Base-by-base conservation (phyloP, 1,139 yeast species). In the Diutina rugosa region DNA sequence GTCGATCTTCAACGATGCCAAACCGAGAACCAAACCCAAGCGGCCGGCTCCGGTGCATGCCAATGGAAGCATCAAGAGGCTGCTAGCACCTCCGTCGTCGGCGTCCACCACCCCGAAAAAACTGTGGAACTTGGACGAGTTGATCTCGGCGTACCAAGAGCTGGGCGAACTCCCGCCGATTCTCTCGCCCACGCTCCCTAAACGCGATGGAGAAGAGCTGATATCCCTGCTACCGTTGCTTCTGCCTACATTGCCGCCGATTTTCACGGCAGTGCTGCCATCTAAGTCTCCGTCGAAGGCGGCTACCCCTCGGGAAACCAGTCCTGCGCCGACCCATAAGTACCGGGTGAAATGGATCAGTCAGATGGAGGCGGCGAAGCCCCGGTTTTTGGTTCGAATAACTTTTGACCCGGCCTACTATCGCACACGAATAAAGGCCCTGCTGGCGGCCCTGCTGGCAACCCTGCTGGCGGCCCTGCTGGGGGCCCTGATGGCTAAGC, bases 101-200 rank as follows among this genome's bases (percentile, higher is more conserved):
- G 44, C 9, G 16, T 29, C 48, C 51, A 12, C 29, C 4, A 59
- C 55, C 67, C 53, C 53, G 41, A 49, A 49, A 18, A 32, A 14
- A 8, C 53, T 49, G 7, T 76, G 80, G 80, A 74, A 73, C 59
- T 61, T 76, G 55, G 78, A 76, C 53, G 78, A 76, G 29, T 65
- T 76, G 68, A 58, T 75, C 35, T 49, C 65, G 30, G 65, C 72
- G n/a, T 76, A 74, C 61, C 65, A 67, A 38, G 72, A 72, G 6
- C 60, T 64, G n/a, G 74, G 74, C 1, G 52, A 58, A 1, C 67
- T 76, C 51, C 80, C 80, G 0, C 74, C 75, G 0, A 68, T 70
- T 8, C 63, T 76, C 44, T 73, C 78, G 4, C 80, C 80, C 2
- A 72, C 77, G 0, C 61, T 76, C 16, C 79, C 79, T 29, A 56